Conservation (phyloP, 2,329 filamentous ascomycete genomes). For the Hymenotorrendiella dingleyae region DNA sequence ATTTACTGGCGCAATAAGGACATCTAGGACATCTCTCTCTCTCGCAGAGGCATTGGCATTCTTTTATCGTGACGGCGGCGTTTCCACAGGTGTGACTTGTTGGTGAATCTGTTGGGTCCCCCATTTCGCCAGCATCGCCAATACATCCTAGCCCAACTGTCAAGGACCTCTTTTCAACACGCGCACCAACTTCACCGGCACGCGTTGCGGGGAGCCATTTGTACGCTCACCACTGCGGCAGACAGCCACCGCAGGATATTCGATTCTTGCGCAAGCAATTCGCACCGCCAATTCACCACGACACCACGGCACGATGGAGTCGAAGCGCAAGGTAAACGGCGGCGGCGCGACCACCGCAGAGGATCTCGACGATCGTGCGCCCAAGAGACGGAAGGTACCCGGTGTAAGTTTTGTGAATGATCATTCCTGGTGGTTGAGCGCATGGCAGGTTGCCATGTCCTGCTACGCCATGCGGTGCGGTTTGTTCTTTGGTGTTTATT, state of each 20-base stretch:
- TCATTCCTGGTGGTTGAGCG: conserved; percentile 3
- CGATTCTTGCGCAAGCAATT: conserved; percentile 5
- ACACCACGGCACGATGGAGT: conserved; percentile 29
- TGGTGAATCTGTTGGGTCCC: too few species aligned
- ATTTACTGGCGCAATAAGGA: too few species aligned
- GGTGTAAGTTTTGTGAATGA: conserved; percentile 49
- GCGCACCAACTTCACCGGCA: conserved; percentile 12
- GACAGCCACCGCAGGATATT: conserved; percentile 4
- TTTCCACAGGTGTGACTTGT: too few species aligned
- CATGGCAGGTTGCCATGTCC: neutral
- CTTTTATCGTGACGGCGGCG: too few species aligned
- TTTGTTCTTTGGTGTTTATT: conserved; percentile 14
- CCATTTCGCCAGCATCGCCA: conserved; percentile 1
- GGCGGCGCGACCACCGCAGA: conserved; percentile 37
- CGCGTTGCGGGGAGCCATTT: conserved; percentile 17
- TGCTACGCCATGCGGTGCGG: conserved; percentile 7
- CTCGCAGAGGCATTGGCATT: too few species aligned
- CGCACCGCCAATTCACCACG: conserved; percentile 5
- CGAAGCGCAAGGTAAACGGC: conserved; percentile 49
- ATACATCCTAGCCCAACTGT: conserved; percentile 10
- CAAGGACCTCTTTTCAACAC: conserved; percentile 9
- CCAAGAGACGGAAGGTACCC: conserved; percentile 52
- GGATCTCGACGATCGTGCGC: conserved; percentile 45
- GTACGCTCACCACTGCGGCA: conserved; percentile 8
- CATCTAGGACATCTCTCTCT: too few species aligned